Evolutionary conservation across 2,329 filamentous ascomycete genomes (phyloP), one percentile per base, ranked within the genome.

Genomic region (Fusarium heterosporum): DNA sequence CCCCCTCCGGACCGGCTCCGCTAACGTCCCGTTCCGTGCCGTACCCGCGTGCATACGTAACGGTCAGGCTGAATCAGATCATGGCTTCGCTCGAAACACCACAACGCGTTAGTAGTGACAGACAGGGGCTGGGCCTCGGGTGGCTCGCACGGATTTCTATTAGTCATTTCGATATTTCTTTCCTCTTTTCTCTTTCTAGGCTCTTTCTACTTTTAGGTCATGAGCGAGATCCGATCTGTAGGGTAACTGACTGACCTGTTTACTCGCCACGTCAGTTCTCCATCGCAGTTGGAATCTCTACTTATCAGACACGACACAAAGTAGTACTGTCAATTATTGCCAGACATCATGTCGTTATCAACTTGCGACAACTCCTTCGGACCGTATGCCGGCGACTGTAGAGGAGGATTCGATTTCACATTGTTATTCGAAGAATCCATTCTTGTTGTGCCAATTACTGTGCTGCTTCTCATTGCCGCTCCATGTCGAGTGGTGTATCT

Each of bases 341-440:
- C 11, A 14, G 47, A 39, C 1, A 46, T 19, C 30, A 68, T 68
- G 66, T 49, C 26, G 28, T 57, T 38, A 1, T 49, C 34, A 6
- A 55, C 48, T 29, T 66, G 63, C 41, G 67, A 73, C 53, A 41
- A 63, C 16, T 64, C 60, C 4, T 72, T 73, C 10, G 71, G 71
- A 0, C 71, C 71, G 8, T 17, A 69, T 38, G 71, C 65, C 2
- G 12, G 61, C 14, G 45, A 29, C n/a, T 78, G 80, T 17, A 78
- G 80, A 30, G 78, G 79, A 17, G 71, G 79, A 1, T 82, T 82
- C 50, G 85, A 87, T 72, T 80, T 85, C 34, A 82, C 81, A 1
- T 72, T 86, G 19, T 78, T 82, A 10, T 77, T 86, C 32, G 76
- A 79, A 55, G 76, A 78, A 28, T 72, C 68, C 7, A 71, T 79